Evolutionary conservation across 2,329 filamentous ascomycete genomes (phyloP), one percentile per base, ranked within the genome.

Genomic region (Seiridium unicorne): DNA sequence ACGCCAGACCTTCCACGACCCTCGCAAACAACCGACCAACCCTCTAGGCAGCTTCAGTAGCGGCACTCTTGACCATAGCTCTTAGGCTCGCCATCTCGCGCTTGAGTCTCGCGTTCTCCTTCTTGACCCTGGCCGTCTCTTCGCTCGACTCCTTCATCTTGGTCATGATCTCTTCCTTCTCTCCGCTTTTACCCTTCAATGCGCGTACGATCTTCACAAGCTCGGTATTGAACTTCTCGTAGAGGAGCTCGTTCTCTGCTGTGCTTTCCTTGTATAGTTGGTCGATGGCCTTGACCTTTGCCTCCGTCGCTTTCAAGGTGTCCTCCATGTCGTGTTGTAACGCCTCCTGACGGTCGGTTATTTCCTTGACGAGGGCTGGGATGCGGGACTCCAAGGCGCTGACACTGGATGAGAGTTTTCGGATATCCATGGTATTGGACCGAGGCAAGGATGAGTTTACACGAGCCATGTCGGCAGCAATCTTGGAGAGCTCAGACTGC

Each of bases 221-320:
- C 76, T 97, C 94, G n/a, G 87, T 85, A 69, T 97, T 97, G 79
- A 97, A 97, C 62, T 89, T 89, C 65, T 94, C 90, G 74, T 97
- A 97, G 59, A 98, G 81, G 36, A 94, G 85, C 76, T 97, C 93
- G 68, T 97, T 98, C 79, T 98, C 94, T 0, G 92, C 91, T 67
- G 88, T 92, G 13, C 89, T 86, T 70, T 97, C 92, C 65, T 58
- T 90, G 77, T 96, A 96, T 56, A 97, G 79, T 75, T 96, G 91
- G 72, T 97, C 93, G 57, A 97, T 86, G 46, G 90, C 89, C 67
- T 88, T 90, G 61, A 89, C 88, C 68, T 95, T 93, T 61, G 84
- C 84, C 72, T 97, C 93, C 11, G 86, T 87, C 1, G 92, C 87
- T 67, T 86, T 83, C 11, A 97, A 80, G 1, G 88, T 88, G 26